Evolutionary conservation across 768 basidiomycete species (phyloP).

Genomic region (Leccinum rimulosum): DNA sequence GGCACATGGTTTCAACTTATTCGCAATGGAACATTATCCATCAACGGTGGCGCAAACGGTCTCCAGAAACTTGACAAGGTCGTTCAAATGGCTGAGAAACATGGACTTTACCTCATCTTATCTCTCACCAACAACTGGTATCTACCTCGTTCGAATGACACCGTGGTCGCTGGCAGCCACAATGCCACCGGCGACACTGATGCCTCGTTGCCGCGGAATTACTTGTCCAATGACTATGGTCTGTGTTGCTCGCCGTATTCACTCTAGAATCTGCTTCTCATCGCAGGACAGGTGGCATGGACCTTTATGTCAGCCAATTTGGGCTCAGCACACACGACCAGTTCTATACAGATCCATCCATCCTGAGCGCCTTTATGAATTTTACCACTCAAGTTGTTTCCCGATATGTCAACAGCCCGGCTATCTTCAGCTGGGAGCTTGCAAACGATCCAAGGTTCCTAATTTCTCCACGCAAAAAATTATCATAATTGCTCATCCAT

Average conservation of each 20-base stretch:
- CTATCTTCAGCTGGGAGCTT: conserved; percentile 58
- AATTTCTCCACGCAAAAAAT: neutral
- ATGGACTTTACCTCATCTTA: conserved; percentile 50
- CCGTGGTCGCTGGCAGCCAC: neutral
- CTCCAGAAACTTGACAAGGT: conserved; percentile 63
- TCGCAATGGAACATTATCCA: conserved; percentile 47
- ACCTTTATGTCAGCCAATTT: conserved; percentile 57
- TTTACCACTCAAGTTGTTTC: conserved; percentile 53
- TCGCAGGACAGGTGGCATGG: conserved; percentile 54
- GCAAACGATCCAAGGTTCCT: conserved; percentile 63
- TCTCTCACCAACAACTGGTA: conserved; percentile 65
- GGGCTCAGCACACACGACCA: conserved; percentile 46
- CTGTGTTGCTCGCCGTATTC: conserved; percentile 2
- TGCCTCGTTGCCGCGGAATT: conserved; percentile 47
- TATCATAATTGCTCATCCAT: neutral
- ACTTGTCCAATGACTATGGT: conserved; percentile 65
- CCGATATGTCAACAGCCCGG: conserved; percentile 52
- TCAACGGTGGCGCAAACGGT: conserved; percentile 62
- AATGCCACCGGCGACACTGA: conserved; percentile 35
- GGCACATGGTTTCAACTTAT: conserved; percentile 67
- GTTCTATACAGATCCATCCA: conserved; percentile 52
- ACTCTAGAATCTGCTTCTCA: conserved; percentile 2
- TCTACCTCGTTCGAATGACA: conserved; percentile 37
- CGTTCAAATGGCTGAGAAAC: conserved; percentile 50
- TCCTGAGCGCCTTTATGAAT: conserved; percentile 53